Evolutionary conservation across 1,139 yeast species (phyloP), one percentile per base, ranked within the genome.

Genomic region (Yamadazyma mexicana): DNA sequence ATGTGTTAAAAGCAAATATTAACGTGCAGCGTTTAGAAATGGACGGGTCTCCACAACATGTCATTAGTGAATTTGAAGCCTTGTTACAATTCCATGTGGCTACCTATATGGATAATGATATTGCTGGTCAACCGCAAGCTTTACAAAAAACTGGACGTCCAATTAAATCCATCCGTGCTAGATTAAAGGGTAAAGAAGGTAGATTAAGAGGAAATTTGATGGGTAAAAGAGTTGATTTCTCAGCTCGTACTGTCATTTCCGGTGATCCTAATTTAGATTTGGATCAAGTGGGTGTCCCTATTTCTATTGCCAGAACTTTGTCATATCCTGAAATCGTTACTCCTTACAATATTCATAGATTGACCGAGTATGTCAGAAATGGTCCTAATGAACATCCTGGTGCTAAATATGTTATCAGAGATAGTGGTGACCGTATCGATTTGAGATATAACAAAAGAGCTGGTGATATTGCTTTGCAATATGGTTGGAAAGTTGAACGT

Each of bases 301-400:
- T 87, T 54, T 86, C 96, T 35, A 92, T 92, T 64, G 98, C 99
- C 3, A 81, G 94, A 60, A 92, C 98, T 2, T 73, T 92, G 50
- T 83, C 97, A 0, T 92, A 94, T 58, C 99, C 99, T 10, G 99
- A 92, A 64, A 86, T 91, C 43, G 98, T 92, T 25, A 92, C 99
- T 2, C 98, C 98, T 8, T 94, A 89, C 64, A 92, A 92, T 61
- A 94, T 92, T 53, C 97, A 92, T 61, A 79, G 87, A 49, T 75
- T 92, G 54, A 91, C 98, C 3, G 95, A 88, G 61, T 77, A 82
- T 52, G 98, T 94, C 14, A 84, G 96, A 54, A 94, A 92, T 64
- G 99, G 99, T 47, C 98, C 98, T 23, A 92, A 89, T 62, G 98
- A 94, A 64, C 98, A 92, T 58, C 99, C 99, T 1, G 99, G 99